Evolutionary conservation across 2,329 filamentous ascomycete species (phyloP).

Genomic region (Fusarium beomiforme): DNA sequence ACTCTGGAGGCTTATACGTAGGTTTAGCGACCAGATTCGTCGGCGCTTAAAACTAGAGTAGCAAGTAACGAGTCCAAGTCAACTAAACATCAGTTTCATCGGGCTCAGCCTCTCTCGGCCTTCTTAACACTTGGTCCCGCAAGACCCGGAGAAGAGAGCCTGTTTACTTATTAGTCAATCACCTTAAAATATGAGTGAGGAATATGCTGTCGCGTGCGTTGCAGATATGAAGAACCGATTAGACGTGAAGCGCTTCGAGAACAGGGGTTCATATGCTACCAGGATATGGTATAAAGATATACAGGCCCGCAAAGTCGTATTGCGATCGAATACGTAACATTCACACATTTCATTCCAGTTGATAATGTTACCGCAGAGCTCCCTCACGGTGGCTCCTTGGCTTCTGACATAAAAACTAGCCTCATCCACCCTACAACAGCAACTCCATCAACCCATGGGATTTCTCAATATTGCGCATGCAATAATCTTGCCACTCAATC

Average conservation of each 20-base stretch:
- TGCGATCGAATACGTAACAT: constrained; percentile 18
- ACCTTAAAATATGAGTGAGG: neutral
- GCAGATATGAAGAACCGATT: constrained; percentile 24
- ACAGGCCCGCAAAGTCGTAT: constrained; percentile 5
- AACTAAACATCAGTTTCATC: constrained; percentile 16
- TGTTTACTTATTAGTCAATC: constrained; percentile 3
- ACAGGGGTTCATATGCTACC: constrained; percentile 9
- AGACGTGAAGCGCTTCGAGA: constrained; percentile 11
- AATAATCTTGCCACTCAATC: constrained; percentile 21
- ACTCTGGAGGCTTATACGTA: constrained; percentile 16
- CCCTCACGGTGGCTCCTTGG: neutral
- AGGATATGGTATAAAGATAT: constrained; percentile 7
- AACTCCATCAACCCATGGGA: constrained; percentile 21
- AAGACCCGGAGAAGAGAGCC: constrained; percentile 6
- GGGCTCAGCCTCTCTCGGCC: constrained; percentile 37
- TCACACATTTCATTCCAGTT: neutral
- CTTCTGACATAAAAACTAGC: constrained; percentile 3
- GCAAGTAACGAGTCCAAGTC: neutral
- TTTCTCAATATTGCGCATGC: constrained; percentile 7
- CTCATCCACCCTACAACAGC: constrained; percentile 2
- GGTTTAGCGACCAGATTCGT: constrained; percentile 32
- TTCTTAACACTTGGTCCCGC: constrained; percentile 8
- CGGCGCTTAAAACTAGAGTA: constrained; percentile 24
- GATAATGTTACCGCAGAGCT: neutral
- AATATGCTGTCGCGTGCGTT: constrained; percentile 27